These are phyloP conservation scores for Tephrocybe sp. DNA, from an alignment of 768 basidiomycete genomes.

Conservation along the genomic window DNA sequence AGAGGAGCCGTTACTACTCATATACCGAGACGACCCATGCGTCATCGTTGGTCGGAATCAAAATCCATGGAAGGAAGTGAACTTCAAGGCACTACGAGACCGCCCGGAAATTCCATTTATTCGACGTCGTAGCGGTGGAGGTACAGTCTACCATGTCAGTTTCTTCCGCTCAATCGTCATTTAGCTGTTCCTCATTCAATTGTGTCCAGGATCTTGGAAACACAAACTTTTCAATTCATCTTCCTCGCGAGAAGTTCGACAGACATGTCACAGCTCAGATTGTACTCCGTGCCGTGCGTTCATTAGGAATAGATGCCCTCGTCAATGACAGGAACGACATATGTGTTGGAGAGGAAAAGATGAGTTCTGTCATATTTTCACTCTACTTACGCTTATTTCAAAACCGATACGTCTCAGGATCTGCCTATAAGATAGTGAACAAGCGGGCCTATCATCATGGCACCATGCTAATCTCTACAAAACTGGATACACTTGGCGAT, in stretches of 20 bases:
- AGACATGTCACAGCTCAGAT: conserved; percentile 74
- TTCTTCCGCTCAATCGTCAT: background rate
- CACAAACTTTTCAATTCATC: conserved; percentile 94
- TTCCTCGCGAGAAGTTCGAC: conserved; percentile 80
- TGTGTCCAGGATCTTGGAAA: conserved; percentile 94
- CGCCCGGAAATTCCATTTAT: conserved; percentile 68
- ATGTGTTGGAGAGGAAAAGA: conserved; percentile 84
- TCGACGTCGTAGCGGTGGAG: conserved; percentile 87
- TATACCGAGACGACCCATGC: conserved; percentile 88
- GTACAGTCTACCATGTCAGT: conserved; percentile 94
- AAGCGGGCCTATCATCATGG: conserved; percentile 96
- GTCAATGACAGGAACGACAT: conserved; percentile 94
- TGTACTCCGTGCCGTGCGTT: conserved; percentile 73
- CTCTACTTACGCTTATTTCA: conserved; percentile 10
- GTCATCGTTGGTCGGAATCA: conserved; percentile 96
- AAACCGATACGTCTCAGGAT: conserved; percentile 82
- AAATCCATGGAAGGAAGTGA: conserved; percentile 98
- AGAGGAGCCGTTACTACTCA: conserved; percentile 70
- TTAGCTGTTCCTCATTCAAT: no score
- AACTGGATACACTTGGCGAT: conserved; percentile 69
- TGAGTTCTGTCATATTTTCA: conserved; percentile 44
- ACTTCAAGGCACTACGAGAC: conserved; percentile 55
- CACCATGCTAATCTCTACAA: conserved; percentile 93
- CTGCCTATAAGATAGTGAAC: conserved; percentile 93
- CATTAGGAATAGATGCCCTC: conserved; percentile 71